A percentile compares a stretch with the other conserved stretches of the same genome.
Conservation (phyloP, 208 protist genomes). For the Wallacemonas sp. region DNA sequence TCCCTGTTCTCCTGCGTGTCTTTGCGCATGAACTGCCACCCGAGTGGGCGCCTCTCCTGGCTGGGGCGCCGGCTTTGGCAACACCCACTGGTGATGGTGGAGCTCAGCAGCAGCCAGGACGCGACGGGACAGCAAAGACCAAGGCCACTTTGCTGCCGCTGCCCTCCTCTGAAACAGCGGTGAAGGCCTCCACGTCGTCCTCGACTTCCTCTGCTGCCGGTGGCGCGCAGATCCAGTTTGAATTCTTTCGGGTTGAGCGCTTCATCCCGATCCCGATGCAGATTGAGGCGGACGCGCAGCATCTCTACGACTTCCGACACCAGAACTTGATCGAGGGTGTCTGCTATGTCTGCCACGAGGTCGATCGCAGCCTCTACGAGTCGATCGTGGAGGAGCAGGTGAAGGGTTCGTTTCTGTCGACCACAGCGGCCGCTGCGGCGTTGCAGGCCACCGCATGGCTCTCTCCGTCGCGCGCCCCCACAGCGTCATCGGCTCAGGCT, state of each 20-base stretch:
- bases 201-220: not conserved
- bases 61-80: slow-evolving; percentile 12
- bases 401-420: slow-evolving; percentile 10
- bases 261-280: slow-evolving; percentile 90
- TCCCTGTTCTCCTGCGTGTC: slow-evolving; percentile 77
- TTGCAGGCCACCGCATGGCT: slow-evolving; percentile 11
- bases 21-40: slow-evolving; percentile 71
- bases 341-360: slow-evolving; percentile 76
- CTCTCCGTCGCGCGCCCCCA: not conserved
- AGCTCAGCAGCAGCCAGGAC: too few species aligned
- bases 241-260: slow-evolving; percentile 84
- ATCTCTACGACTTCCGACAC: slow-evolving; percentile 72
- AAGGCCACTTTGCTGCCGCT: not conserved
- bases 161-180: slow-evolving; percentile 3
- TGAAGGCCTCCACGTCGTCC: not conserved
- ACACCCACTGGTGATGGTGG: not conserved
- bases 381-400: slow-evolving; percentile 57
- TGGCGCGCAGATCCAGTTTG: slow-evolving; percentile 32
- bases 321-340: slow-evolving; percentile 83
- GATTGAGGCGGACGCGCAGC: slow-evolving; percentile 85
- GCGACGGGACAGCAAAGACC: too few species aligned
- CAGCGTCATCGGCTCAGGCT: not conserved
- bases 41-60: slow-evolving; percentile 64
- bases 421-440: not conserved
- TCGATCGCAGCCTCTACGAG: slow-evolving; percentile 67